Evolutionary conservation across 306 rosid species (phyloP), one percentile per base, ranked within the genome.

Genomic region (Quercus parvula): DNA sequence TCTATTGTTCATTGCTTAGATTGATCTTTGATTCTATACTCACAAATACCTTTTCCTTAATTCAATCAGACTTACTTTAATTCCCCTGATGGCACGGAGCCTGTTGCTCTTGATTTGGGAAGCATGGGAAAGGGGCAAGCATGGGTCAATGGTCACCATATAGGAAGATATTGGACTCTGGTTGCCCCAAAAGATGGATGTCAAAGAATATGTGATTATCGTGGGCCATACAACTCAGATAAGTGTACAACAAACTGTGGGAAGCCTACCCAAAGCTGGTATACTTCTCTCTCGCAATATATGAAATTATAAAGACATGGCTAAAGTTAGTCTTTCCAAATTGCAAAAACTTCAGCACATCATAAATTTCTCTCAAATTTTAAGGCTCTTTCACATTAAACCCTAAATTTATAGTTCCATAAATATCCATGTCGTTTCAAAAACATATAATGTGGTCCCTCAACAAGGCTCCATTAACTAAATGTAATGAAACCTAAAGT

Each of bases 81-180:
- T 84, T 85, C 84, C 68, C 99, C 99, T 44, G 88, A 77, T 76
- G 97, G 97, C 66, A 75, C 76, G 51, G 92, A 94, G 38, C 99
- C 99, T 19, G 90, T 94, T 62, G 90, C 97, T 81, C 89, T 94
- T 73, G 88, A 94, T 86, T 83, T 94, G 86, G 91, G 77, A 77
- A 94, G 97, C 92, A 94, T 94, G 99, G 99, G 99, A 79, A 94
- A 94, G 88, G 99, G 99, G 77, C 99, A 94, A 85, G 97, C 91
- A 71, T 94, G 99, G 99, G 99, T 92, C 82, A 94, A 94, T 80
- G 95, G 97, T 74, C 89, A 94, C 76, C 95, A 94, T 81, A 94
- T 94, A 35, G 99, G 99, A 86, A 87, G 99, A 89, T 94, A 94
- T 84, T 94, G 99, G 99, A 92, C 89, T 73, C 82, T 79, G 70